Evolutionary conservation across 2,329 filamentous ascomycete species (phyloP), one percentile per base, ranked within the genome.

Genomic region (Sporothrix sp.): DNA sequence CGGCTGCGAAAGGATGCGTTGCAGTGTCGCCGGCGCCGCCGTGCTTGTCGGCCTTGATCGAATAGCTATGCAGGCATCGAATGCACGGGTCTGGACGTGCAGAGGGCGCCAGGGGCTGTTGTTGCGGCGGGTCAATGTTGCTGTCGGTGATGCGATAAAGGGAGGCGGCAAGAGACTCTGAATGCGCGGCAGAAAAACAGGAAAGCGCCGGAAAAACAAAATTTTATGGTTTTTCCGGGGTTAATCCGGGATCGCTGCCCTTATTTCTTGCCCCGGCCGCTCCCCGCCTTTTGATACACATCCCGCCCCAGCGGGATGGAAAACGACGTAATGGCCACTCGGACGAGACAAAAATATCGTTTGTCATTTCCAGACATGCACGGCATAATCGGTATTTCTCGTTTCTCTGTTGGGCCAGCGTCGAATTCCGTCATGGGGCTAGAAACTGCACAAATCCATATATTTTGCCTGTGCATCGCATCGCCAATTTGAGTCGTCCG

Each of bases 211-310:
- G 51, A 48, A 32, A 16, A 52, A 45, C 32, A 33, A 55, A 61
- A 61, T 57, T 58, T 59, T 20, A n/a, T 9, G 36, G 49, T 51
- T 53, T 49, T 61, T 57, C 53, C 54, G 55, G 32, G 40, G 44
- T 53, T 58, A 48, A 50, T 60, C 58, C 58, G 56, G 55, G 40
- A 38, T 38, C 38, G 54, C 56, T 61, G 59, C 60, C 60, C 59
- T 62, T 58, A 60, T 61, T 60, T 62, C 52, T 54, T 60, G 60
- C 61, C 61, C 61, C 60, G 57, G 50, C 21, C 44, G 23, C 47
- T 52, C 50, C 48, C 52, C 53, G 51, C 48, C 43, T 51, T 52
- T 50, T 52, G 60, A 62, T 61, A 62, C 58, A 62, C 61, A 61
- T 30, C 40, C 37, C 20, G 48, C 21, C 20, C 30, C n/a, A 23